These are phyloP conservation scores for Salix udensis DNA, from an alignment of 345 rosid genomes.

Conservation along the genomic window DNA sequence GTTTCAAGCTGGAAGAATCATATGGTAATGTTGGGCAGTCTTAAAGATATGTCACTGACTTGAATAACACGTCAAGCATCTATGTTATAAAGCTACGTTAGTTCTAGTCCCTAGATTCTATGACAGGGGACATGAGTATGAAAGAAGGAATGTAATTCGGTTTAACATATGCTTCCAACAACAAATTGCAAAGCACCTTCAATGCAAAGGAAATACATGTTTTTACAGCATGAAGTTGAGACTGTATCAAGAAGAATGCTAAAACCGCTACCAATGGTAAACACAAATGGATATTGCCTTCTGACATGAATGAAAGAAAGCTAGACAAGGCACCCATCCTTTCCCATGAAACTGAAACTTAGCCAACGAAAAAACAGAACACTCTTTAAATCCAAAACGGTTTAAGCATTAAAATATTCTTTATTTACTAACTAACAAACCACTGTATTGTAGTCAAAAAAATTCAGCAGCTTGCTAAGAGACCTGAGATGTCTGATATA, in stretches of 20 bases:
- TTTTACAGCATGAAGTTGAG: background rate
- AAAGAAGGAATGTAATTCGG: background rate
- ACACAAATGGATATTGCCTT: background rate
- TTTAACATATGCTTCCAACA: background rate
- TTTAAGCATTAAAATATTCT: background rate
- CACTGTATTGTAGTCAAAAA: background rate
- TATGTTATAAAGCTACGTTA: background rate
- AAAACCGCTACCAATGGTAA: background rate
- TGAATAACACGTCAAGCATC: background rate
- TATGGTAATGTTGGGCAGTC: background rate
- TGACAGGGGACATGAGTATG: background rate
- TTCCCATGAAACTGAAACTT: background rate
- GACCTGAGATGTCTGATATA: background rate
- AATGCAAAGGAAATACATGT: background rate
- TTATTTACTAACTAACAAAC: background rate
- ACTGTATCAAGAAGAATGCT: background rate
- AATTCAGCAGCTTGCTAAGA: background rate
- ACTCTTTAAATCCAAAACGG: background rate
- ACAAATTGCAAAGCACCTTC: background rate
- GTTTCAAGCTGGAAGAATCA: background rate
- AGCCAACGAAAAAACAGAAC: background rate
- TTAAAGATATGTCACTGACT: background rate
- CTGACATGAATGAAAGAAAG: background rate
- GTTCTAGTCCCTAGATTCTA: background rate
- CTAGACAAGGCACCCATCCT: background rate